Evolutionary conservation across 1,284 basidiomycete species (phyloP).

Genomic region (Veloboletus limbatus): DNA sequence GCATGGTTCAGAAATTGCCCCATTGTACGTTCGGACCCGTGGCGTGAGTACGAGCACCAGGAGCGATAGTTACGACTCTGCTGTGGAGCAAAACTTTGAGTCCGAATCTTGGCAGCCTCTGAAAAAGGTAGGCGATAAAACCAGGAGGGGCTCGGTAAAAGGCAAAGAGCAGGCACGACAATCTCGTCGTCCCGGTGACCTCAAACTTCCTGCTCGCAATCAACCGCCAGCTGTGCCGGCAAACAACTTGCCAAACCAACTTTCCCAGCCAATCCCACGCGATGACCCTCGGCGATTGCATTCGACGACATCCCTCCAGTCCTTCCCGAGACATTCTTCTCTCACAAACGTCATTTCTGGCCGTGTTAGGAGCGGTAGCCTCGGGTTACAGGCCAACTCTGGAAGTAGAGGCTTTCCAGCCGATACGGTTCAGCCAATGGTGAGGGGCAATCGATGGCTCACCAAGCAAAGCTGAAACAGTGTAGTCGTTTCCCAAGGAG

Average conservation of each 20-base stretch:
- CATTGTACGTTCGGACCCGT: slow-evolving; percentile 45
- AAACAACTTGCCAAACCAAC: slow-evolving; percentile 16
- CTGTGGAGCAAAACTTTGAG: slow-evolving; percentile 29
- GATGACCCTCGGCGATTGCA: slow-evolving; percentile 41
- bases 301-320: slow-evolving; percentile 42
- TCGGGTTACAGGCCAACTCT: slow-evolving; percentile 41
- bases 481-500: slow-evolving; percentile 32
- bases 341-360: slow-evolving; percentile 32
- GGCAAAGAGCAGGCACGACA: slow-evolving; percentile 31
- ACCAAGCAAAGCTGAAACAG: slow-evolving; percentile 21
- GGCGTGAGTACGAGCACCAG: slow-evolving; percentile 54
- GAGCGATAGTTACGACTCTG: slow-evolving; percentile 25
- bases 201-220: slow-evolving; percentile 37
- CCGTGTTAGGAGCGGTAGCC: slow-evolving; percentile 56
- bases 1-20: slow-evolving; percentile 32
- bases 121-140: slow-evolving; percentile 35
- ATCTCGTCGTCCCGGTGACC: slow-evolving; percentile 35
- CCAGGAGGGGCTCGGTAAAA: slow-evolving; percentile 32
- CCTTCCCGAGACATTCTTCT: slow-evolving; percentile 35
- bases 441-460: slow-evolving; percentile 22
- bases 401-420: slow-evolving; percentile 36
- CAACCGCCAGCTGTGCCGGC: slow-evolving; percentile 26
- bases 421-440: slow-evolving; percentile 37
- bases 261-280: slow-evolving; percentile 30
- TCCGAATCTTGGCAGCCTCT: slow-evolving; percentile 28